Base-by-base conservation (phyloP, 2,329 filamentous ascomycete genomes). In the Pseudocercospora fuligena region DNA sequence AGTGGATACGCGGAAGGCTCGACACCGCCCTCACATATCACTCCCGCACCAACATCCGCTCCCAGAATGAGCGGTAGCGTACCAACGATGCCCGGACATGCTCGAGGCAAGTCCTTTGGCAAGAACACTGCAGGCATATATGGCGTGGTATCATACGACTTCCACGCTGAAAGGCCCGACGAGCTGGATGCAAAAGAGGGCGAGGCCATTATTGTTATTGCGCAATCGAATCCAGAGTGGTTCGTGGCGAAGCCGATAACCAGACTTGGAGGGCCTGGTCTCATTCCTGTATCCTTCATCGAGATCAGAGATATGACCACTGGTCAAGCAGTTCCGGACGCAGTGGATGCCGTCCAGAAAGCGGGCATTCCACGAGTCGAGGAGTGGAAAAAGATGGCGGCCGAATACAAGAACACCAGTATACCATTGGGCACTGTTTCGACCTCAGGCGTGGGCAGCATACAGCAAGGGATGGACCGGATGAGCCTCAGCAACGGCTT, bases 341-440 rank as follows among this genome's bases (percentile, higher is more conserved):
- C 94, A 0, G 85, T 92, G 27, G 94, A 94, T 31, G 94, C 95
- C 0, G 92, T 99, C 64, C 88, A 89, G 73, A 89, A 90, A 73
- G 95, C 95, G 1, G 94, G 94, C 21, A 94, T 99, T 7, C 95
- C 95, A 12, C 91, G 90, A 75, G 95, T 99, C 3, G 95, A 99
- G 77, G 95, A 99, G 75, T 99, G 95, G 95, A 99, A 99, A 84
- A 97, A 96, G 82, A 97, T 97, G 93, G 94, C 95, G 0, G 94
- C 94, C 64, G 94, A 97, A 70, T 99, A 99, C 82, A 99, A 99
- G 84, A 97, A 98, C 78, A 97, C 94, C 79, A 98, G 95, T 81
- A 98, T 99, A 77, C 94, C 94, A 0, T 83, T 99, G 49, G 95
- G 95, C 72, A 73, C 97, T 94, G 80, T 94, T 96, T 72, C 76